phyloP scores from a whole-genome alignment of 371 early-diverging fungal species.

The Mitosporidium daphniae region DNA sequence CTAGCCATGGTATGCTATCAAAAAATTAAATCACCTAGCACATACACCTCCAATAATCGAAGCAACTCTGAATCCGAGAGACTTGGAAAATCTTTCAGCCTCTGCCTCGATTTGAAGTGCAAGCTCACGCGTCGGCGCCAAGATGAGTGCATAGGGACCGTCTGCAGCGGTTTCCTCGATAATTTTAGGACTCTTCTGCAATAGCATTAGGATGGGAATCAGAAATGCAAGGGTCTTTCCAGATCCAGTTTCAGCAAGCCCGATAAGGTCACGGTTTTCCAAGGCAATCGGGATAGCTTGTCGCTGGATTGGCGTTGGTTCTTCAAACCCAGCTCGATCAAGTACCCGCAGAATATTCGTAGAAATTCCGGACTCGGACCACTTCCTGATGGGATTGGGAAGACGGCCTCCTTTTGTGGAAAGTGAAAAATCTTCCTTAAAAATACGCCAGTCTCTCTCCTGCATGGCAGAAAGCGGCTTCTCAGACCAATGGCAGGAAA shows the following conservation, averaged over 20 bases:
- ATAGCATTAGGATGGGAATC: slow-evolving; percentile 63
- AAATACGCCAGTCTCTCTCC: slow-evolving; percentile 89
- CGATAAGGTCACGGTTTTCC: slow-evolving; percentile 64
- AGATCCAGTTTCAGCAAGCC: slow-evolving; percentile 79
- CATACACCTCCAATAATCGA: slow-evolving; percentile 44
- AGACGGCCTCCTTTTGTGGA: slow-evolving; percentile 48
- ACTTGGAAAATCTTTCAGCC: slow-evolving; percentile 34
- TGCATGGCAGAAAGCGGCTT: slow-evolving; percentile 57
- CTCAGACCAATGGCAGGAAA: slow-evolving; percentile 59
- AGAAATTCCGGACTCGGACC: slow-evolving; percentile 41
- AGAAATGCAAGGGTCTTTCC: slow-evolving; percentile 91
- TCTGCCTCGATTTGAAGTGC: slow-evolving; percentile 68
- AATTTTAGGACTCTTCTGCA: slow-evolving; percentile 29
- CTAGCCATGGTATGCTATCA: slow-evolving; percentile 27
- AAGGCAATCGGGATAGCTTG: slow-evolving; percentile 78
- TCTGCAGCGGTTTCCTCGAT: slow-evolving; percentile 16
- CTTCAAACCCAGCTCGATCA: slow-evolving; percentile 34
- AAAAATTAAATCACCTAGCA: too few species aligned
- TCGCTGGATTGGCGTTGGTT: slow-evolving; percentile 87
- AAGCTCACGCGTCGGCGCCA: slow-evolving; percentile 82
- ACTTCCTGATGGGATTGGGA: slow-evolving; percentile 56
- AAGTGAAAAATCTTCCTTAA: slow-evolving; percentile 78
- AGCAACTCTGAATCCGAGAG: slow-evolving; percentile 36
- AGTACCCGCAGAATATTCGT: slow-evolving; percentile 21
- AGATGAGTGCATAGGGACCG: slow-evolving; percentile 57